phyloP scores from a whole-genome alignment of 441 rosid species.

The Sinapis alba region DNA sequence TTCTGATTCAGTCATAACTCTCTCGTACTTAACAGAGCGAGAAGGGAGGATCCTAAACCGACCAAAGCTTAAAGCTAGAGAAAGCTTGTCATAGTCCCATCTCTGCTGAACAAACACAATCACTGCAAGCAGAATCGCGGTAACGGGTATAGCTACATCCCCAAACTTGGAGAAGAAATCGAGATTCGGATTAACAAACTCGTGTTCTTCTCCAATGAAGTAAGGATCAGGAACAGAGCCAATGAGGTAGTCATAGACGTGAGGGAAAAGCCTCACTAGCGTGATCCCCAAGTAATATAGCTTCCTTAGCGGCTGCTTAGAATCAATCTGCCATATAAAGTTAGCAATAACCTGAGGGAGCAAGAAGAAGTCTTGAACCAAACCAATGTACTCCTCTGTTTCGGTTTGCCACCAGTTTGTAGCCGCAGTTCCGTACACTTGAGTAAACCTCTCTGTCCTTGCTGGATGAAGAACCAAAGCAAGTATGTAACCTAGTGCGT shows the following conservation, averaged over 20 bases:
- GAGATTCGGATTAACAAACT: constrained; percentile 68
- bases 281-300: constrained; percentile 73
- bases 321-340: constrained; percentile 68
- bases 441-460: constrained; percentile 41
- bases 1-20: constrained; percentile 78
- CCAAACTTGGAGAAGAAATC: constrained; percentile 80
- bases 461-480: constrained; percentile 53
- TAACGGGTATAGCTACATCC: constrained; percentile 68
- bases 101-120: constrained; percentile 70
- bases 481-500: constrained; percentile 57
- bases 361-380: constrained; percentile 82
- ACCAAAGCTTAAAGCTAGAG: constrained; percentile 53
- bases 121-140: constrained; percentile 61
- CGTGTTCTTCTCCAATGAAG: constrained; percentile 55
- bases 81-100: constrained; percentile 74
- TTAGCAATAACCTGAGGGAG: constrained; percentile 88
- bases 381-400: constrained; percentile 78
- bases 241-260: constrained; percentile 62
- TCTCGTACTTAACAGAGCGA: constrained; percentile 60
- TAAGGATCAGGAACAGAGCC: constrained; percentile 67
- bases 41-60: constrained; percentile 59
- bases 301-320: constrained; percentile 58
- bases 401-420: constrained; percentile 58
- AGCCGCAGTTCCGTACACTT: constrained; percentile 26
- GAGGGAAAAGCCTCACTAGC: constrained; percentile 72